phyloP scores from a whole-genome alignment of 805 yeast genomes.

The Jamesozyma rosinii region DNA sequence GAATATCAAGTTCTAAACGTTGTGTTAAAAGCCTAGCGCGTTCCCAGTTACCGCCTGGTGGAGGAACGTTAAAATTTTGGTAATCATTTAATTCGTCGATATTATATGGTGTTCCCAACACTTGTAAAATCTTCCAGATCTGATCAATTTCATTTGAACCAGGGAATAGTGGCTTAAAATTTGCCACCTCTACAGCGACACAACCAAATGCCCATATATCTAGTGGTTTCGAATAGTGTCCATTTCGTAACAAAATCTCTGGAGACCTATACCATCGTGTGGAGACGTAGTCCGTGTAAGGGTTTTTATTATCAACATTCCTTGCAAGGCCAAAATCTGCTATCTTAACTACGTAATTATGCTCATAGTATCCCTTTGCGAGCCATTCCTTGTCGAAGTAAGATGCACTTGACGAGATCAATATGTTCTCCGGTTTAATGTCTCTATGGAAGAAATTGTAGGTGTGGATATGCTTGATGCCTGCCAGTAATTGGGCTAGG shows the following conservation, averaged over 20 bases:
- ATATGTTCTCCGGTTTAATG: conserved; percentile 86
- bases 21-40: conserved; percentile 47
- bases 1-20: conserved; percentile 48
- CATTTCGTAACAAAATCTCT: conserved; percentile 60
- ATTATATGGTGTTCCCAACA: conserved; percentile 63
- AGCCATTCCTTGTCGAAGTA: conserved; percentile 38
- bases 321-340: conserved; percentile 80
- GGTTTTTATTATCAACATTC: conserved; percentile 41
- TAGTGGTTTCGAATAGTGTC: conserved; percentile 54
- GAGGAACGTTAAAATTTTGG: conserved; percentile 23
- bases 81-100: conserved; percentile 13
- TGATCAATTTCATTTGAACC: conserved; percentile 77
- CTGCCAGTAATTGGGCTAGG: conserved; percentile 61
- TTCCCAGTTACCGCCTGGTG: conserved; percentile 68
- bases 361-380: conserved; percentile 18
- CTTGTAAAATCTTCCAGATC: conserved; percentile 52
- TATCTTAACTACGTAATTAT: conserved; percentile 53
- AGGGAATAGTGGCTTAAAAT: conserved; percentile 72
- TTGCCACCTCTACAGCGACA: conserved; percentile 65
- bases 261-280: conserved; percentile 86
- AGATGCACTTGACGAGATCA: conserved; percentile 50
- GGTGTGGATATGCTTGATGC: conserved; percentile 73
- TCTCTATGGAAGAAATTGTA: conserved; percentile 66
- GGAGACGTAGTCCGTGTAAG: conserved; percentile 68
- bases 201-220: conserved; percentile 86